Evolutionary conservation across 768 basidiomycete genomes (phyloP).

Genomic region (Xerocomellus dryophilus): DNA sequence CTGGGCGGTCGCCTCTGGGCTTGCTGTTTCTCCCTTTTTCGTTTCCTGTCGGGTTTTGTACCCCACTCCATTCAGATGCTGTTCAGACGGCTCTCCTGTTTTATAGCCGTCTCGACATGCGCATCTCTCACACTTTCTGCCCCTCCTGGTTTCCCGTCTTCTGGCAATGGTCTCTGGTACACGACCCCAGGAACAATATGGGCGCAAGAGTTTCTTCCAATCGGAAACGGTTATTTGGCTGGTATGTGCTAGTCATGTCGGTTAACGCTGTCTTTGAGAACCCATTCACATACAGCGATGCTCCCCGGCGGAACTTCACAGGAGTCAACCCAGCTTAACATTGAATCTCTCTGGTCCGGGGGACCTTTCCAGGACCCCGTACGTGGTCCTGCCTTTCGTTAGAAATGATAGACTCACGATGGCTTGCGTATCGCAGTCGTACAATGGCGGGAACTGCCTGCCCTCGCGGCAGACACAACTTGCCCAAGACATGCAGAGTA

Average conservation of each 20-base stretch:
- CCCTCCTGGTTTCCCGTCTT: conserved; percentile 55
- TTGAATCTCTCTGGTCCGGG: conserved; percentile 75
- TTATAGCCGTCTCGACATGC: conserved; percentile 21
- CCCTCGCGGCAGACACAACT: conserved; percentile 42
- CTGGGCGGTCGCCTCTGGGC: conserved; percentile 20
- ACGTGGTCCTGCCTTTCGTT: conserved; percentile 12
- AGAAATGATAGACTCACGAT: not conserved
- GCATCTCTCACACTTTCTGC: conserved; percentile 16
- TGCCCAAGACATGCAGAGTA: conserved; percentile 48
- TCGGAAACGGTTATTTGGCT: conserved; percentile 72
- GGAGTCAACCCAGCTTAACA: conserved; percentile 66
- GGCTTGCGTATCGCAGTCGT: conserved; percentile 34
- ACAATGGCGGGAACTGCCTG: conserved; percentile 69
- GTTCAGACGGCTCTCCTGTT: conserved; percentile 21
- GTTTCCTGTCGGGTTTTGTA: conserved; percentile 16
- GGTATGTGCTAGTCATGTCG: conserved; percentile 35
- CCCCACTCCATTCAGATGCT: conserved; percentile 17
- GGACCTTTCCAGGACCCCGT: conserved; percentile 69
- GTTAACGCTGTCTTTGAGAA: not conserved
- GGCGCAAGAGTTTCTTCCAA: conserved; percentile 60
- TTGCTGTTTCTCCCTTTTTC: conserved; percentile 6
- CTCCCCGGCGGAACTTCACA: conserved; percentile 57
- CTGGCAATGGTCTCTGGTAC: conserved; percentile 80
- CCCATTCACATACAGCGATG: conserved; percentile 46
- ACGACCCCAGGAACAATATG: conserved; percentile 50